These are phyloP conservation scores for Trichoderma parareesei DNA, from an alignment of 495 filamentous ascomycete species.

Conservation along the genomic window DNA sequence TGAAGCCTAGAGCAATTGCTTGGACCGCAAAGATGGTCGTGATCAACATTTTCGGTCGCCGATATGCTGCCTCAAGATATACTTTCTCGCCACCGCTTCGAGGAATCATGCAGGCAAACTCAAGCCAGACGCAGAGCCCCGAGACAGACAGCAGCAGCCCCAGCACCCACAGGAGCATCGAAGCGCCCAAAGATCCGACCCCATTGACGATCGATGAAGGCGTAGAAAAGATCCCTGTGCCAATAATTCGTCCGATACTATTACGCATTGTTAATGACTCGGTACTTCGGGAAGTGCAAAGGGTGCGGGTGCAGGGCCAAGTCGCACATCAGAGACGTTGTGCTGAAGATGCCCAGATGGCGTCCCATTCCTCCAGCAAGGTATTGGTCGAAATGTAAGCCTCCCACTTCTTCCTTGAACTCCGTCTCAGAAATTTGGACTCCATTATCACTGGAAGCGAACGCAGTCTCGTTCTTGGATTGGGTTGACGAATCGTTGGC, in stretches of 20 bases:
- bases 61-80: constrained; percentile 72
- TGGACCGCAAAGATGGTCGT: constrained; percentile 61
- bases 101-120: constrained; percentile 67
- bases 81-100: constrained; percentile 65
- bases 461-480: not conserved
- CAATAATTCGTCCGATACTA: constrained; percentile 8
- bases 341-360: constrained; percentile 6
- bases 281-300: too few relatives aligned
- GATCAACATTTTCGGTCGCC: constrained; percentile 57
- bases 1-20: constrained; percentile 62
- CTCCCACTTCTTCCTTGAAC: not conserved
- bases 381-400: not conserved
- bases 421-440: not conserved
- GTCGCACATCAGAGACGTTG: not conserved
- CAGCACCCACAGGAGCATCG: constrained; percentile 49
- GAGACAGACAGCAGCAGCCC: constrained; percentile 53
- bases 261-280: not conserved
- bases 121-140: constrained; percentile 53
- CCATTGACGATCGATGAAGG: constrained; percentile 26
- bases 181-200: constrained; percentile 32
- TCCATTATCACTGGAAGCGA: not conserved
- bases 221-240: constrained; percentile 10
- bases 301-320: too few relatives aligned
- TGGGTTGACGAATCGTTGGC: not conserved
- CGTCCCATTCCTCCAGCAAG: not conserved